These are phyloP conservation scores for Sporothrix curviconia DNA, from an alignment of 2,329 filamentous ascomycete genomes.

Conservation along the genomic window DNA sequence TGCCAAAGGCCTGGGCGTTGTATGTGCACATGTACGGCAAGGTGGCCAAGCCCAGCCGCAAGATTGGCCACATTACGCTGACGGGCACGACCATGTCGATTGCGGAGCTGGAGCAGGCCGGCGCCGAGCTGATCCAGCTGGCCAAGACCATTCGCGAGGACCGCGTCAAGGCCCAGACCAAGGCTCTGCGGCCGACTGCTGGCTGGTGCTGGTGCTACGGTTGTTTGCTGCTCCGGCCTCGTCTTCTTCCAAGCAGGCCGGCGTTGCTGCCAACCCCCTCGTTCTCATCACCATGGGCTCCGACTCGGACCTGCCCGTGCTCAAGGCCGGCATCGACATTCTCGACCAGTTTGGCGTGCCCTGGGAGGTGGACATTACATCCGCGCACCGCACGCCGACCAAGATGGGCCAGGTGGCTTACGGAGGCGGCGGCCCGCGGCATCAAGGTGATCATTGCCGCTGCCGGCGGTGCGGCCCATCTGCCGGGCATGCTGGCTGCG, in stretches of 20 bases:
- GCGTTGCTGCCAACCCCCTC: slow-evolving; percentile 39
- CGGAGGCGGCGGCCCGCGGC: slow-evolving; percentile 55
- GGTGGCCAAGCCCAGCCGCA: slow-evolving; percentile 75
- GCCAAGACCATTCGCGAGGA: slow-evolving; percentile 55
- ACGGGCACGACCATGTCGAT: slow-evolving; percentile 58
- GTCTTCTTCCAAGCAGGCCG: background rate
- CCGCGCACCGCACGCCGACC: slow-evolving; percentile 67
- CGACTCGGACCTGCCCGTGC: slow-evolving; percentile 65
- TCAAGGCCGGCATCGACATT: slow-evolving; percentile 59
- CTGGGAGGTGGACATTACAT: slow-evolving; percentile 68
- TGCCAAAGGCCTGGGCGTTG: slow-evolving; percentile 36
- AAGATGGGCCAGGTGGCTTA: slow-evolving; percentile 64
- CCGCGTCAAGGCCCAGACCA: slow-evolving; percentile 37
- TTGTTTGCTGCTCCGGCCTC: slow-evolving; percentile 11
- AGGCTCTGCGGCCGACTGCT: slow-evolving; percentile 31
- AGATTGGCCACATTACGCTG: slow-evolving; percentile 91
- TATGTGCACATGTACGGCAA: slow-evolving; percentile 89
- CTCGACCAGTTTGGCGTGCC: slow-evolving; percentile 65
- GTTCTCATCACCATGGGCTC: slow-evolving; percentile 81
- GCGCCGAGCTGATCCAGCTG: slow-evolving; percentile 62
- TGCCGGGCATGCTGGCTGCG: slow-evolving; percentile 69
- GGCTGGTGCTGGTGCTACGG: background rate
- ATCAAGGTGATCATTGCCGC: slow-evolving; percentile 71
- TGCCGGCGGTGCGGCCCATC: slow-evolving; percentile 65
- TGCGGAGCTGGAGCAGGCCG: slow-evolving; percentile 51